Conservation (phyloP, 2,329 filamentous ascomycete species). For the Fusarium begoniae region DNA sequence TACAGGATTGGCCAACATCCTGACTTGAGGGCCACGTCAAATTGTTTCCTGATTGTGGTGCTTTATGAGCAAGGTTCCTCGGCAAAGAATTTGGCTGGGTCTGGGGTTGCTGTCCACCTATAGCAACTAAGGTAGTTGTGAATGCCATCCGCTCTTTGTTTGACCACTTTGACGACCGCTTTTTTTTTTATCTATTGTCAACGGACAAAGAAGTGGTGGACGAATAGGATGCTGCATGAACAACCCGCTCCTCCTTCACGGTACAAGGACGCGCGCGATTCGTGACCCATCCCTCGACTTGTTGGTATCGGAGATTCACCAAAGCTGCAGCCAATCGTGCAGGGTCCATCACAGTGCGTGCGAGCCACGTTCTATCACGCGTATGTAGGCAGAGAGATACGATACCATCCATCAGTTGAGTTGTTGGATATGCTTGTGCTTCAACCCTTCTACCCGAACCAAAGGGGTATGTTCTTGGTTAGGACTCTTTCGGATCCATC, state of each 20-base stretch:
- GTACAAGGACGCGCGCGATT: conserved; percentile 34
- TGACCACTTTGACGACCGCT: not conserved
- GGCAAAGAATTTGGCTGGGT: conserved; percentile 13
- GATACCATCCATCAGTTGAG: not conserved
- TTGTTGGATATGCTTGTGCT: conserved; percentile 29
- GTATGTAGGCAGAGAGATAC: conserved; percentile 5
- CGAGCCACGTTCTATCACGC: conserved; percentile 19
- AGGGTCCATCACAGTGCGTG: conserved; percentile 33
- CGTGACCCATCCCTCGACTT: conserved; percentile 37
- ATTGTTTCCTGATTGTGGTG: conserved; percentile 18
- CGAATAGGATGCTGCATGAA: conserved; percentile 19
- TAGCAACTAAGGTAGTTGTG: not conserved
- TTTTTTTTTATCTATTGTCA: conserved; percentile 12
- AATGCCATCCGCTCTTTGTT: not conserved
- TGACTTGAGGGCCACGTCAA: not conserved
- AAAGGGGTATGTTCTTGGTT: conserved; percentile 6
- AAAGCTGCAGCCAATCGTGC: conserved; percentile 30
- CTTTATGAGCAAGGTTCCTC: conserved; percentile 5
- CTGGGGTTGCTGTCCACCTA: not conserved
- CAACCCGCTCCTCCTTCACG: conserved; percentile 15
- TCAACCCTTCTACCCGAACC: conserved; percentile 37
- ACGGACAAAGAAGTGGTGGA: conserved; percentile 6
- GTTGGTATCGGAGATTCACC: conserved; percentile 36
- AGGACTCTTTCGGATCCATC: not conserved
- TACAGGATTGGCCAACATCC: not conserved